Base-by-base conservation (phyloP, 1,284 basidiomycete genomes). In the Termitomyces sp. region DNA sequence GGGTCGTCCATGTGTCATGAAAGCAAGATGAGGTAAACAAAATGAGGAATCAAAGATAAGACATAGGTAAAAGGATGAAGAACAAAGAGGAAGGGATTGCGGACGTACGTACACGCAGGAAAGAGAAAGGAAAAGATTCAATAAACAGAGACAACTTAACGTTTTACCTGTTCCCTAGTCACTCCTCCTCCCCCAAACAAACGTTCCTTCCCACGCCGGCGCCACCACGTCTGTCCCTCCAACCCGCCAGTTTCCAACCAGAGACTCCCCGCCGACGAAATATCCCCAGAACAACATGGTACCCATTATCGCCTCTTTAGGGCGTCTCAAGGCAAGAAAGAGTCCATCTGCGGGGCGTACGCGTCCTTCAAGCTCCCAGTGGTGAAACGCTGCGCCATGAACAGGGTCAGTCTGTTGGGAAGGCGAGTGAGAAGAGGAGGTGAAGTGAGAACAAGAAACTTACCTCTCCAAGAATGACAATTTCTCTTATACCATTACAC, bases 161-260 rank as follows among this genome's bases (percentile, higher is more conserved):
- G 5, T 5, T n/a, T 19, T 28, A 17, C 28, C 41, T 33, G 62
- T 19, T 28, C 26, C 26, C 41, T 33, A 62, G 44, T 70, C 71
- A 45, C 72, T 71, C 54, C 76, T 67, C 63, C 70, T 68, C 30
- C 75, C 75, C 75, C 81, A 74, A 40, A 72, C 69, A 62, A 87
- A 85, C 15, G 83, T 75, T 38, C 81, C 78, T 64, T 87, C 86
- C 68, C 79, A 78, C 40, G 71, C 77, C 24, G 75, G 76, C 39
- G 67, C 61, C 6, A 68, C 63, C 1, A 73, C 70, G 48, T 80
- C 77, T 4, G 60, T 47, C 6, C 62, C 60, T 5, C 70, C 70
- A 19, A 71, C 59, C 33, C 86, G 74, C 87, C 87, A 89, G 53
- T 80, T 83, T 7, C 87, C 88, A 12, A 87, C 83, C 59, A 89